phyloP scores from a whole-genome alignment of 371 early-diverging fungal species.

The Amoeboaphelidium occidentale region DNA sequence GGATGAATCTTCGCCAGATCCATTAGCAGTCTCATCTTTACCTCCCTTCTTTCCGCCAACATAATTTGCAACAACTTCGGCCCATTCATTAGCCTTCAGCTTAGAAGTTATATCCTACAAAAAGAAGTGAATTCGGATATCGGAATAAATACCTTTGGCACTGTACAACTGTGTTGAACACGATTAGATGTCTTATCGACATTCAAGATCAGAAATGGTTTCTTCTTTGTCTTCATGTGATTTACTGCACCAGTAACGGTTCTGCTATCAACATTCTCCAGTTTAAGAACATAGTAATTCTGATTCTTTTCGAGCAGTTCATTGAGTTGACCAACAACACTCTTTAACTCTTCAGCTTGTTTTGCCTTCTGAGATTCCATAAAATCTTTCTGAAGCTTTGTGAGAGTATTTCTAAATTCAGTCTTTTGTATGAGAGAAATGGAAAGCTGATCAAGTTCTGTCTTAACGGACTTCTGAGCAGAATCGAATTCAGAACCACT shows the following conservation, averaged over 20 bases:
- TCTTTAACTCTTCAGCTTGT: neutral
- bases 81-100: slow-evolving; percentile 77
- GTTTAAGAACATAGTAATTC: too few relatives aligned
- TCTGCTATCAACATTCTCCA: too few relatives aligned
- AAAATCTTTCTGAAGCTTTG: neutral
- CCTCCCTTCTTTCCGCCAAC: slow-evolving; percentile 80
- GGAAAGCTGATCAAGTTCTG: neutral
- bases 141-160: neutral
- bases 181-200: neutral
- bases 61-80: slow-evolving; percentile 39
- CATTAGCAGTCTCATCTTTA: slow-evolving; percentile 62
- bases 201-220: neutral
- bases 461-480: neutral
- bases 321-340: neutral
- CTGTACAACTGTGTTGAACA: neutral
- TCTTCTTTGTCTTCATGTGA: too few relatives aligned
- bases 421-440: neutral
- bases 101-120: neutral
- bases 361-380: neutral
- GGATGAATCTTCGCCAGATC: slow-evolving; percentile 17
- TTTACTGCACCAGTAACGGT: too few relatives aligned
- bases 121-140: too few relatives aligned
- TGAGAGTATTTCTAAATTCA: neutral
- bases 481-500: neutral
- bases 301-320: too few relatives aligned